Percentiles rank a stretch among this genome's conserved stretches.
Evolutionary conservation across 352 stramenopile genomes (phyloP).

Genomic region (Peronospora destructor): DNA sequence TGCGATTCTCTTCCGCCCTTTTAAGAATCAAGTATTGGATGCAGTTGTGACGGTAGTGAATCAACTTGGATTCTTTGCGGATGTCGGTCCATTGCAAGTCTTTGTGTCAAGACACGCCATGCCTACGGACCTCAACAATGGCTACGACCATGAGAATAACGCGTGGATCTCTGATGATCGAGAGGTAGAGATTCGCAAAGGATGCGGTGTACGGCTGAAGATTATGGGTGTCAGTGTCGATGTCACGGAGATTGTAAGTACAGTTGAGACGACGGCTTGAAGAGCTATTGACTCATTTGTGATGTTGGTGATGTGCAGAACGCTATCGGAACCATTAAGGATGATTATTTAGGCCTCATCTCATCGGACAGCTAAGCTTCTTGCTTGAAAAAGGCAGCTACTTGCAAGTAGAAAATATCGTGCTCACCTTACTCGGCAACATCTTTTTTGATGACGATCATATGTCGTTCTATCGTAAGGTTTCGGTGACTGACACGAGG

Average conservation of each 20-base stretch:
- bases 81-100: conserved; percentile 93
- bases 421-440: not conserved
- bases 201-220: conserved; percentile 92
- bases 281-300: conserved; percentile 11
- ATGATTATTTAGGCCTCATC: conserved; percentile 97
- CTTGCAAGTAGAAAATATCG: conserved; percentile 11
- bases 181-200: conserved; percentile 94
- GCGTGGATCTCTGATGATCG: conserved; percentile 96
- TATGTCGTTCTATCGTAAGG: conserved; percentile 2
- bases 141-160: conserved; percentile 95
- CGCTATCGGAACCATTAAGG: conserved; percentile 96
- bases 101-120: conserved; percentile 95
- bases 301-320: conserved; percentile 48
- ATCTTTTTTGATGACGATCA: not conserved
- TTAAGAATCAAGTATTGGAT: conserved; percentile 97
- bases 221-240: conserved; percentile 97
- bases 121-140: conserved; percentile 92
- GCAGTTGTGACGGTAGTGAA: conserved; percentile 95
- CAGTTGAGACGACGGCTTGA: not conserved
- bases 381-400: not conserved
- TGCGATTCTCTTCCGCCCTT: conserved; percentile 93
- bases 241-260: conserved; percentile 89
- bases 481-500: conserved; percentile 7
- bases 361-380: conserved; percentile 66
- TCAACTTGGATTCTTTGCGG: conserved; percentile 94